A percentile compares a stretch with the other conserved stretches of the same genome.
Evolutionary conservation across 352 stramenopile species (phyloP).

Genomic region (Phytophthora kernoviae): DNA sequence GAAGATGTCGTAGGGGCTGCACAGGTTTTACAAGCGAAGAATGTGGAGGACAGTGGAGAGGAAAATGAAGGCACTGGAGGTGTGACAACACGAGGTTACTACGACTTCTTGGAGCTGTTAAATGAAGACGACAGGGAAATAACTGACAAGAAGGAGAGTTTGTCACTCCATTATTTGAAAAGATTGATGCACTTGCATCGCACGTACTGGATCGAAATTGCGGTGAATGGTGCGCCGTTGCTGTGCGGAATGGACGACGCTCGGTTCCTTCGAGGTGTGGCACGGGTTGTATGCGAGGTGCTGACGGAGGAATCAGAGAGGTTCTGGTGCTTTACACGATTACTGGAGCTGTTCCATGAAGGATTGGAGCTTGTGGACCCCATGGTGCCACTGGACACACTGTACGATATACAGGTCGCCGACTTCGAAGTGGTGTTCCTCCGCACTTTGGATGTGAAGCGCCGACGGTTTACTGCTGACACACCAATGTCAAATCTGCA

Average conservation of each 20-base stretch:
- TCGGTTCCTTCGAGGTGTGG: slow-evolving; percentile 39
- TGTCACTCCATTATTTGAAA: slow-evolving; percentile 22
- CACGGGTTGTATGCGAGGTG: slow-evolving; percentile 46
- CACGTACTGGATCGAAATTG: slow-evolving; percentile 50
- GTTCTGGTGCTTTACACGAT: slow-evolving; percentile 75
- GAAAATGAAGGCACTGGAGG: slow-evolving; percentile 10
- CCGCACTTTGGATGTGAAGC: slow-evolving; percentile 60
- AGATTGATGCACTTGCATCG: slow-evolving; percentile 46
- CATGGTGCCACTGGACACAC: slow-evolving; percentile 30
- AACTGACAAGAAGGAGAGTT: background rate
- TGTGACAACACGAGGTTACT: too few species aligned
- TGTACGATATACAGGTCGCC: slow-evolving; percentile 44
- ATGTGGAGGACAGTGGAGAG: slow-evolving; percentile 4
- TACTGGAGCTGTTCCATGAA: slow-evolving; percentile 66
- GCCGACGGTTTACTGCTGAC: slow-evolving; percentile 32
- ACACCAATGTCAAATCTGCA: slow-evolving; percentile 24
- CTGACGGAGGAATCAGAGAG: slow-evolving; percentile 46
- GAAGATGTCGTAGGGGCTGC: slow-evolving; percentile 60
- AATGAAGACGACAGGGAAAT: slow-evolving; percentile 2
- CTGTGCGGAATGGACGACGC: slow-evolving; percentile 49
- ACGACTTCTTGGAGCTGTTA: slow-evolving; percentile 34
- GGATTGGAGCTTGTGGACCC: slow-evolving; percentile 54
- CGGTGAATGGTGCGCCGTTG: slow-evolving; percentile 20
- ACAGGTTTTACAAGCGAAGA: slow-evolving; percentile 47
- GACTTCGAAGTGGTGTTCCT: slow-evolving; percentile 74